Evolutionary conservation across 805 yeast species (phyloP).

Genomic region (Kluyveromyces nonfermentans): DNA sequence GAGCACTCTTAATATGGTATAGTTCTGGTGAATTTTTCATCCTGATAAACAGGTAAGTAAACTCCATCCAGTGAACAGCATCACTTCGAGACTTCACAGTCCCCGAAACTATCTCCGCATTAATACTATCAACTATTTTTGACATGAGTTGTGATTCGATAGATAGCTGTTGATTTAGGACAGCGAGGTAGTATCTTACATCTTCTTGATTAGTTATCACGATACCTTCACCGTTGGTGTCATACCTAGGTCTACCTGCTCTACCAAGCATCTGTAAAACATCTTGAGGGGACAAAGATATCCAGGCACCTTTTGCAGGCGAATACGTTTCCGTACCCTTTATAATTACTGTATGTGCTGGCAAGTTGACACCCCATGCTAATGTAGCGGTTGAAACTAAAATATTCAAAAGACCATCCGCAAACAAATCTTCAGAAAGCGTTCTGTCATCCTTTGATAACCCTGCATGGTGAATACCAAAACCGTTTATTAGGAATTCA

Average conservation of each 20-base stretch:
- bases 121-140: slow-evolving; percentile 60
- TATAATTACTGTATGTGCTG: slow-evolving; percentile 89
- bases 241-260: slow-evolving; percentile 95
- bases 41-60: slow-evolving; percentile 69
- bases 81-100: slow-evolving; percentile 49
- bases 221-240: slow-evolving; percentile 86
- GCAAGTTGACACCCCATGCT: slow-evolving; percentile 96
- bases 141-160: slow-evolving; percentile 81
- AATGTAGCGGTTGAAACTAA: slow-evolving; percentile 86
- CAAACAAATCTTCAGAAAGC: slow-evolving; percentile 75
- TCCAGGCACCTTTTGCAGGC: slow-evolving; percentile 86
- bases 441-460: slow-evolving; percentile 62
- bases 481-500: slow-evolving; percentile 56
- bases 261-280: slow-evolving; percentile 95
- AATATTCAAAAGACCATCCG: slow-evolving; percentile 77
- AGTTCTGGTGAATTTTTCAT: slow-evolving; percentile 64
- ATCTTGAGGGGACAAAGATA: slow-evolving; percentile 89
- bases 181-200: slow-evolving; percentile 78
- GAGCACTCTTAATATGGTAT: slow-evolving; percentile 62
- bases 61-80: slow-evolving; percentile 72
- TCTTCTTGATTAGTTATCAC: slow-evolving; percentile 83
- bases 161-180: slow-evolving; percentile 85
- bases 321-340: slow-evolving; percentile 92
- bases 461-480: slow-evolving; percentile 93
- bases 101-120: slow-evolving; percentile 82